Percentiles rank a stretch among this genome's conserved stretches.
Evolutionary conservation across 2,329 filamentous ascomycete genomes (phyloP).

Genomic region (Calonectria pauciramosa): DNA sequence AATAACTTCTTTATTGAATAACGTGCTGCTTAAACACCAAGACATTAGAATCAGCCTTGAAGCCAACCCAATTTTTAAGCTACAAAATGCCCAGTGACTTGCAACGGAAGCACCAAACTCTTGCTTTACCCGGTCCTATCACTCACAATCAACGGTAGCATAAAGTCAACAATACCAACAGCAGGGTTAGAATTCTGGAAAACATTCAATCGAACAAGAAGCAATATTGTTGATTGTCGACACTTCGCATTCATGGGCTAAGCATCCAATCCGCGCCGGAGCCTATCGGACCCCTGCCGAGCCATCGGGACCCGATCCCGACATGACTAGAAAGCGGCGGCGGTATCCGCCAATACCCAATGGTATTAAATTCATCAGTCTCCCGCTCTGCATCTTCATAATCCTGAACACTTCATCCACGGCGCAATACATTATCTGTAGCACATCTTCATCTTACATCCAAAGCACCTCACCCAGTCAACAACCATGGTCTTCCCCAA

Average conservation of each 20-base stretch:
- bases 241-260: not conserved
- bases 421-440: not conserved
- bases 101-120: not conserved
- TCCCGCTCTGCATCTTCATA: not conserved
- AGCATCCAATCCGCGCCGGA: not conserved
- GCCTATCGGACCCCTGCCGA: not conserved
- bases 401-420: not conserved
- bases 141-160: not conserved
- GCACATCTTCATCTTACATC: not conserved
- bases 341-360: slow-evolving; percentile 12
- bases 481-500: slow-evolving; percentile 32
- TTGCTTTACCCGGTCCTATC: not conserved
- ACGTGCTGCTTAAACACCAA: not conserved
- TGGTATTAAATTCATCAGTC: slow-evolving; percentile 8
- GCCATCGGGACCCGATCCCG: slow-evolving; percentile 12
- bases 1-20: not conserved
- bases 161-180: not conserved
- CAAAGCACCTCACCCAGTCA: not conserved
- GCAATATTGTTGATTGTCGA: not conserved
- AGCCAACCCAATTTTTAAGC: not conserved
- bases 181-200: not conserved
- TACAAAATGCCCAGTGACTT: not conserved
- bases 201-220: not conserved
- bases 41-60: not conserved
- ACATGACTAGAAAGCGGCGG: slow-evolving; percentile 11